Base-by-base conservation (phyloP, 2,329 filamentous ascomycete species). In the Ophiosphaerella herpotricha region DNA sequence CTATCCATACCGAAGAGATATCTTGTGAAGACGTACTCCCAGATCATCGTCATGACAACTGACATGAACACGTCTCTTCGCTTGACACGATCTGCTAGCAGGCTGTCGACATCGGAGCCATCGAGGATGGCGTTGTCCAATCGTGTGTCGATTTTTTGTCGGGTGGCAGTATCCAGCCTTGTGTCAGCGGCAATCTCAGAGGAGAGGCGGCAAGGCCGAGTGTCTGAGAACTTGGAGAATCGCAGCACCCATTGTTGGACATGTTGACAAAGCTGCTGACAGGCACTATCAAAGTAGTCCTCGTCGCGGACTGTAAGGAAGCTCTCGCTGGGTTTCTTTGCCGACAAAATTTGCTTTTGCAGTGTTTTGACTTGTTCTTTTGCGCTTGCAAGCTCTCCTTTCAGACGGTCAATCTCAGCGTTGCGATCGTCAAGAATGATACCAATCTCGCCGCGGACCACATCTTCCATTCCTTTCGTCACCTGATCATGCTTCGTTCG, bases 1-100 rank as follows among this genome's bases (percentile, higher is more conserved):
- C 92, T 85, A 72, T 99, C 94, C 91, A 99, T 96, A 64, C 94
- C 94, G 72, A 99, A 99, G 23, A 99, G 85, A 73, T 99, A 99
- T 57, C 94, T 86, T 7, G 93, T 97, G 71, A 99, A 99, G 70
- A 99, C 87, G 68, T 95, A 97, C 74, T 99, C 94, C 92, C 92
- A 99, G 43, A 99, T 87, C 91, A 99, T 97, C 54, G 89, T 94
- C 92, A 97, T 97, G 48, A 93, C 90, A 74, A 99, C 91, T 33
- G 91, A 94, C 91, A 97, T 97, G 81, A 99, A 97, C 50, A 97
- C 87, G 72, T 97, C 93, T 52, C 93, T 86, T 54, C 94, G 87
- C 66, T 84, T 87, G 46, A 97, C 88, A 34, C 95, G 89, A 72
- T 99, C 93, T 59, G 84, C 83, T 41, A 99, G 86, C 67, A 96